phyloP scores from a whole-genome alignment of 257 asterid genomes.

The Knoxia roxburghii region DNA sequence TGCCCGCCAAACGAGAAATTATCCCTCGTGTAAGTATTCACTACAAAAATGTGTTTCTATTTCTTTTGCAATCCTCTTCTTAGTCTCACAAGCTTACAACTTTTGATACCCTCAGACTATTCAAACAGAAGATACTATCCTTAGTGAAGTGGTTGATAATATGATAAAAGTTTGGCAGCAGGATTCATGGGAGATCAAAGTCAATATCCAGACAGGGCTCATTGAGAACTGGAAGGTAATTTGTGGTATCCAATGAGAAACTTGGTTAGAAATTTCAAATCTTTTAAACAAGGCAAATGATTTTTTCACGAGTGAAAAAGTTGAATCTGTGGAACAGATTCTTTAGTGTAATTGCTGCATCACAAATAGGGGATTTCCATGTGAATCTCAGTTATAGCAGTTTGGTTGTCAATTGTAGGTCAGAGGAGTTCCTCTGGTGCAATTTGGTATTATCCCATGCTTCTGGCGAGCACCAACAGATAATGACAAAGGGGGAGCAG shows the following conservation, averaged over 20 bases:
- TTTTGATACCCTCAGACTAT: slow-evolving; percentile 40
- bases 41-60: slow-evolving; percentile 14
- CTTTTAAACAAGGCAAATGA: neutral
- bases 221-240: slow-evolving; percentile 89
- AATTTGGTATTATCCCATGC: slow-evolving; percentile 76
- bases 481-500: slow-evolving; percentile 93
- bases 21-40: slow-evolving; percentile 54
- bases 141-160: slow-evolving; percentile 45
- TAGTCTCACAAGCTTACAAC: slow-evolving; percentile 13
- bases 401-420: slow-evolving; percentile 38
- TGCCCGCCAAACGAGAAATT: slow-evolving; percentile 49
- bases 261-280: neutral
- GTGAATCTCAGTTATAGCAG: slow-evolving; percentile 4
- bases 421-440: slow-evolving; percentile 52
- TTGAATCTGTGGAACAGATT: neutral
- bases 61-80: slow-evolving; percentile 12
- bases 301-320: neutral
- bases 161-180: slow-evolving; percentile 44
- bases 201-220: slow-evolving; percentile 56
- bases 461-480: slow-evolving; percentile 99
- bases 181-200: slow-evolving; percentile 68
- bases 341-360: neutral
- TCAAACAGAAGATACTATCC: slow-evolving; percentile 27
- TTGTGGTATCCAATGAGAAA: neutral
- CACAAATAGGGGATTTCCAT: neutral